Evolutionary conservation across 305 asterid genomes (phyloP), one percentile per base, ranked within the genome.

Genomic region (Fraxinus angustifolia): DNA sequence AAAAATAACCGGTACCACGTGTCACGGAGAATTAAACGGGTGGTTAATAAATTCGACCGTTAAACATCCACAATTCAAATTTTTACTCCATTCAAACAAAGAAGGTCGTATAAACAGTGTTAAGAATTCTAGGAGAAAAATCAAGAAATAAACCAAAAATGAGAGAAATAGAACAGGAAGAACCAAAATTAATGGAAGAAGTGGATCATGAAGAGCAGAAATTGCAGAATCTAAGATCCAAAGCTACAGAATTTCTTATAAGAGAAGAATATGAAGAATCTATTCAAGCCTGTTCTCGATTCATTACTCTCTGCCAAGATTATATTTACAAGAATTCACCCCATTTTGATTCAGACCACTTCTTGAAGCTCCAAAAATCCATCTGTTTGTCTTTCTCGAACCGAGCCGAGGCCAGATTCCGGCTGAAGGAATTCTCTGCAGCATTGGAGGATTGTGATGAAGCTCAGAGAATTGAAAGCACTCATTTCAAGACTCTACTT

Each of bases 201-300:
- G 81, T 23, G 72, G 33, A 72, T 26, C 83, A 67, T 76, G 92
- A 84, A 79, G 97, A 87, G 76, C 91, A 85, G 16, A 86, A 30
- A 76, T 79, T 94, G 76, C 94, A 90, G 35, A 84, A 86, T 68
- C 90, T 95, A 68, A 90, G 98, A 89, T 91, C 93, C 78, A 92
- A 92, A 87, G 98, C 98, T 79, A 84, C 94, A 21, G 97, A 95
- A 35, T 91, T 91, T 14, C 91, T 93, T 34, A 85, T 95, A 3
- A 87, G 94, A 88, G 94, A 93, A 90, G 97, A 95, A 78, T 92
- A 88, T 89, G 80, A 70, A 38, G 90, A 76, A 14, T 88, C 94
- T 80, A 89, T 89, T 6, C 82, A 90, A 76, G 80, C 87, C 56
- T 90, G 93, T 86, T 79, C 98, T 19, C 90, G 85, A 21, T 83